Evolutionary conservation across 2,329 filamentous ascomycete genomes (phyloP).

Genomic region (Scedosporium minutisporum): DNA sequence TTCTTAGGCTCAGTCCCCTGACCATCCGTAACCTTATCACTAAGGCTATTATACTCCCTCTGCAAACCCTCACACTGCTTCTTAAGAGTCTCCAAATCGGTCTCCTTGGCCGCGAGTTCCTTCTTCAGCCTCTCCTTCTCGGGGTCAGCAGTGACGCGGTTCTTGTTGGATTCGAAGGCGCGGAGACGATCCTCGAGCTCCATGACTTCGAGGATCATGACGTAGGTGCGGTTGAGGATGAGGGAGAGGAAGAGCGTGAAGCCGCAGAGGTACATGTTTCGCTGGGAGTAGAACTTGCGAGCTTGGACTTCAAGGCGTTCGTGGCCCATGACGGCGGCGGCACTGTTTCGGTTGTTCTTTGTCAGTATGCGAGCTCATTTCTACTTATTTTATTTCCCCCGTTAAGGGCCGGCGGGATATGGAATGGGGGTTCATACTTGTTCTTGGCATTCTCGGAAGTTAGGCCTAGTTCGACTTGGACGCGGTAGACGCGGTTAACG

Average conservation of each 20-base stretch:
- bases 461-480: conserved; percentile 76
- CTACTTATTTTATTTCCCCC: background rate
- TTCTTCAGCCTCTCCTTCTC: conserved; percentile 30
- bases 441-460: conserved; percentile 51
- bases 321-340: conserved; percentile 67
- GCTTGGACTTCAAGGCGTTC: conserved; percentile 98
- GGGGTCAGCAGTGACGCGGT: conserved; percentile 33
- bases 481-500: conserved; percentile 89
- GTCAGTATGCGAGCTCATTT: background rate
- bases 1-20: conserved; percentile 47
- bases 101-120: background rate
- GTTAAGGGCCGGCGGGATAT: conserved; percentile 2
- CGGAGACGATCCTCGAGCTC: conserved; percentile 87
- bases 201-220: conserved; percentile 88
- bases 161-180: conserved; percentile 59
- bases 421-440: conserved; percentile 25
- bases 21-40: conserved; percentile 65
- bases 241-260: conserved; percentile 98
- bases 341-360: conserved; percentile 13
- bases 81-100: conserved; percentile 72
- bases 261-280: conserved; percentile 99
- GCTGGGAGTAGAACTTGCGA: conserved; percentile 99
- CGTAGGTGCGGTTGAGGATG: conserved; percentile 98
- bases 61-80: conserved; percentile 81
- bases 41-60: conserved; percentile 76